These are phyloP conservation scores for Tricladium varicosporioides DNA, from an alignment of 2,329 filamentous ascomycete species.

Conservation along the genomic window DNA sequence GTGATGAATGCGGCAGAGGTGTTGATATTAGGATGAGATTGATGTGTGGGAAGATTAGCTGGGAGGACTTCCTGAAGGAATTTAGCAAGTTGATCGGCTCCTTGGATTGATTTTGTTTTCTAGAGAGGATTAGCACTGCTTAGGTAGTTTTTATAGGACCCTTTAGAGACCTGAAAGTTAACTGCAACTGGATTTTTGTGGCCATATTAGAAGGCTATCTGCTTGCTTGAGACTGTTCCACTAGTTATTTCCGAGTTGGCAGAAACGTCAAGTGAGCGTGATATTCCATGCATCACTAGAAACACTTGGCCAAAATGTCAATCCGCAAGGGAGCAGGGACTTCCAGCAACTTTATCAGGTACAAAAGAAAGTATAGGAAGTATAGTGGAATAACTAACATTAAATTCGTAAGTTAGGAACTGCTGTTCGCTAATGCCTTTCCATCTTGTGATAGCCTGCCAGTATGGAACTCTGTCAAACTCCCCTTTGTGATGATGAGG, in stretches of 20 bases:
- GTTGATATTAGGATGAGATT: constrained; percentile 6
- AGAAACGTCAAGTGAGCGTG: too few species aligned
- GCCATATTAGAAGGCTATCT: too few species aligned
- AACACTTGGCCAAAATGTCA: too few species aligned
- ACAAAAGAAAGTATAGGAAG: background rate
- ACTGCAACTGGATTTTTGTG: too few species aligned
- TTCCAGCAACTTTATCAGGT: too few species aligned
- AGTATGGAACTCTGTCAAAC: constrained; percentile 39
- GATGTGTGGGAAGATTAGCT: constrained; percentile 42
- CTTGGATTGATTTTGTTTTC: constrained; percentile 49
- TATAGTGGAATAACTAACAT: constrained; percentile 41
- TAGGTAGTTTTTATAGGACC: too few species aligned
- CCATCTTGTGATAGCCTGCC: constrained; percentile 51
- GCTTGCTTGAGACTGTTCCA: too few species aligned
- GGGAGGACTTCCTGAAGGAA: constrained; percentile 53
- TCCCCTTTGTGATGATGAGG: constrained; percentile 1
- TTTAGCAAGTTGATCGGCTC: constrained; percentile 42
- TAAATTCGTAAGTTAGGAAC: constrained; percentile 54
- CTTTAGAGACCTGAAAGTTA: too few species aligned
- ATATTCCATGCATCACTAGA: too few species aligned
- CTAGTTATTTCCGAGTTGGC: too few species aligned
- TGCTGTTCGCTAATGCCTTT: constrained; percentile 44
- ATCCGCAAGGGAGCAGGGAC: too few species aligned
- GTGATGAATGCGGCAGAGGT: constrained; percentile 41
- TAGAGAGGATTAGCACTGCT: constrained; percentile 24